Evolutionary conservation across 345 rosid species (phyloP), one percentile per base, ranked within the genome.

Genomic region (Lepidium sativum): DNA sequence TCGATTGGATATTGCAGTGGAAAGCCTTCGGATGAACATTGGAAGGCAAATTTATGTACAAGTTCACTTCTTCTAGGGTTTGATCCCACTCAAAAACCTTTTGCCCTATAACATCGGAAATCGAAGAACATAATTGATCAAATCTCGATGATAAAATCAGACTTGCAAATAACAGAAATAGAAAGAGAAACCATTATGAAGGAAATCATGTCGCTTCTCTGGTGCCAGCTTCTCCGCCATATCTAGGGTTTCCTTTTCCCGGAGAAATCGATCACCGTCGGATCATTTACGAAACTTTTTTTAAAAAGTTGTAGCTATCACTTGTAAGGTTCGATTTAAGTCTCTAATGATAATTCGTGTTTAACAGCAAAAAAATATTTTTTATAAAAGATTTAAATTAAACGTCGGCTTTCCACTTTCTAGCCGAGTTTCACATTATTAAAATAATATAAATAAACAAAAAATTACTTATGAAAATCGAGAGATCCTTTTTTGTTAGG

Each of bases 61-160:
- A 62, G 42, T 88, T 90, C 23, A 88, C 88, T 77, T 91, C 97
- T 2, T 91, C 96, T 31, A 90, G 75, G 72, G 89, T 88, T 81
- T 90, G 96, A 79, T 94, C 96, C 99, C 97, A 90, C 57, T 94
- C 96, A 63, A 88, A 90, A 18, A 88, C 96, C 68, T 81, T 82
- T 64, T 86, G 82, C 34, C 82, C 97, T 88, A 61, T 4, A 55
- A 58, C 29, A 54, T 33, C 62, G 10, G 11, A 35, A 44, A 37
- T 12, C 16, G 33, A 64, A 71, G 14, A 72, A 35, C 48, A 14
- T n/a, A 37, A 37, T 31, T 31, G 17, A 61, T 61, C 69, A 32
- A 60, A 50, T 40, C 54, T 42, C 66, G 15, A 42, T 2, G 27
- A 41, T 9, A 1, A 5, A 12, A n/a, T n/a, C n/a, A n/a, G n/a